Evolutionary conservation across 768 basidiomycete genomes (phyloP), one percentile per base, ranked within the genome.

Genomic region (Leccinum uliginosum): DNA sequence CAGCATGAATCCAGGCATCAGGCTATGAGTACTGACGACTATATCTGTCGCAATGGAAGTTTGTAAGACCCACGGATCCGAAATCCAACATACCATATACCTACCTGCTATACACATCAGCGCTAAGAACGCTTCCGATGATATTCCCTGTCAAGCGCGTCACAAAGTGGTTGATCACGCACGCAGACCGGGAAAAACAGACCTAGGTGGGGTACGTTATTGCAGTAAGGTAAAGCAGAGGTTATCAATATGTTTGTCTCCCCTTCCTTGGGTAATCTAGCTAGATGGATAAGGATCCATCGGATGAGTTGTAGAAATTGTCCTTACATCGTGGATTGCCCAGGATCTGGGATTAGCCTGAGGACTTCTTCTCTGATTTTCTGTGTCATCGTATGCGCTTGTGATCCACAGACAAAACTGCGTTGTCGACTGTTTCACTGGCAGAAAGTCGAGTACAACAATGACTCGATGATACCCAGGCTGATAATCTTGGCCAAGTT

Each of bases 151-250:
- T 50, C 52, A 29, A 47, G 19, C 30, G 34, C 26, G 24, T 60
- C 43, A 56, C 21, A 50, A 53, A 60, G 26, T 54, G 30, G 21
- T 8, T 24, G 34, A 35, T 56, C 53, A 58, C 56, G 63, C 32
- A 51, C 55, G 30, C 5, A 43, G 40, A 43, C n/a, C 19, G 14
- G 29, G 19, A 60, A 40, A 47, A 19, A 73, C 80, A 64, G 68
- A 85, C 95, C 94, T 45, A 97, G 82, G 79, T 98, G 94, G 24
- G 96, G 94, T 11, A 97, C 95, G 66, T 98, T 98, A 72, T 98
- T 98, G 72, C 93, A 93, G 68, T 94, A 94, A 1, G 97, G 97
- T 55, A 99, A 75, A 35, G 97, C 95, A 61, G 93, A 97, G 11
- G 97, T 98, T 63, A 99, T 86, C 27, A 99, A 77, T 44, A 95